Percentiles rank a stretch among this genome's conserved stretches.
Conservation (phyloP, 2,329 filamentous ascomycete genomes). For the Cordyceps tenuipes region DNA sequence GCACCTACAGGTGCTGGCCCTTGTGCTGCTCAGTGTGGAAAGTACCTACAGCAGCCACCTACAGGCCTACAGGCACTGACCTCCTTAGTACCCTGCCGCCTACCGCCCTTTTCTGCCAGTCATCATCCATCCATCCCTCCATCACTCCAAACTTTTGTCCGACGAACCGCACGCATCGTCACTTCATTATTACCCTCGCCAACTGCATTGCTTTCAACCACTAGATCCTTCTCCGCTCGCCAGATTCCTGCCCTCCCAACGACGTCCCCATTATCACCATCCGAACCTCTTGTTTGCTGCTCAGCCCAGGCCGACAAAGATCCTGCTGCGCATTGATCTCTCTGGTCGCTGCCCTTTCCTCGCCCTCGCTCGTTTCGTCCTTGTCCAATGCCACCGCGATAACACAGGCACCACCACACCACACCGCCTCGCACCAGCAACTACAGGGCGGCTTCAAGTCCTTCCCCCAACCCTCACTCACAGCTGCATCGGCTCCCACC, state of each 20-base stretch:
- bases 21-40: no score
- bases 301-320: background rate
- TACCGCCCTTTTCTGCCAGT: no score
- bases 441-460: background rate
- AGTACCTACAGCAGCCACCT: no score
- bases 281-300: background rate
- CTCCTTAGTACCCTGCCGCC: no score
- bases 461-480: background rate
- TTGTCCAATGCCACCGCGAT: slow-evolving; percentile 8
- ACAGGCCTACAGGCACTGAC: no score
- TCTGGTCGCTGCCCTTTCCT: background rate
- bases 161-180: background rate
- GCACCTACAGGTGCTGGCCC: no score
- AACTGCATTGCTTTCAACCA: background rate
- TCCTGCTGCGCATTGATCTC: background rate
- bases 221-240: background rate
- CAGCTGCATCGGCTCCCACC: background rate
- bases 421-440: slow-evolving; percentile 4
- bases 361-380: slow-evolving; percentile 1
- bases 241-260: background rate
- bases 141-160: no score
- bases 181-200: background rate
- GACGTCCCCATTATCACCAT: background rate
- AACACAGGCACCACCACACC: background rate
- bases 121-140: no score